Evolutionary conservation across 208 protist genomes (phyloP).

Genomic region (Crithidia thermophila): DNA sequence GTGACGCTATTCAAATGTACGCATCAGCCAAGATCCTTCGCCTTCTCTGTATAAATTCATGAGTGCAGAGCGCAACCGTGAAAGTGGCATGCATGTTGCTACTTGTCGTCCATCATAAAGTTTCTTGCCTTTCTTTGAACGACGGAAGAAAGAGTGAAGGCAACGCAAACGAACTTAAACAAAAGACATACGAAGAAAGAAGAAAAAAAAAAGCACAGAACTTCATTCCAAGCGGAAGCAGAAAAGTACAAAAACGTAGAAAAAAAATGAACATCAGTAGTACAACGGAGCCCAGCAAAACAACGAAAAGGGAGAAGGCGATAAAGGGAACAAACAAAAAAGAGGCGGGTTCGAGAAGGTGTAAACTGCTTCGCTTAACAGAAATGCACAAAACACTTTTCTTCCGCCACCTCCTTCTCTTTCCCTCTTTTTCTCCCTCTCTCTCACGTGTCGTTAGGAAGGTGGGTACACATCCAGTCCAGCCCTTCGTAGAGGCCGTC

Average conservation of each 20-base stretch:
- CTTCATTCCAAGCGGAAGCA: neutral
- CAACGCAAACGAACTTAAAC: neutral
- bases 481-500: slow-evolving; percentile 97
- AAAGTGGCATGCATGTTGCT: no score
- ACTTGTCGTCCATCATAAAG: no score
- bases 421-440: neutral
- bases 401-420: neutral
- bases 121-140: no score
- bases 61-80: no score
- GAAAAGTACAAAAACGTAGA: slow-evolving; percentile 4
- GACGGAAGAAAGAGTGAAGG: no score
- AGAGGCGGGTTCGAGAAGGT: neutral
- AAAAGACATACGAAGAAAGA: slow-evolving; percentile 22
- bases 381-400: neutral
- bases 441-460: slow-evolving; percentile 37
- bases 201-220: neutral
- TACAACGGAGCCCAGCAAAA: neutral
- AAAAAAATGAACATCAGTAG: neutral
- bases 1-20: no score
- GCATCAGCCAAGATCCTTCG: no score
- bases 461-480: slow-evolving; percentile 93
- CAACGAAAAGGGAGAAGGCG: neutral
- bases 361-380: neutral
- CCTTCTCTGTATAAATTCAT: no score
- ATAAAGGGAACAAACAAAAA: neutral